Base-by-base conservation (phyloP, 179 eudicot species). In the Amaranthus tricolor region DNA sequence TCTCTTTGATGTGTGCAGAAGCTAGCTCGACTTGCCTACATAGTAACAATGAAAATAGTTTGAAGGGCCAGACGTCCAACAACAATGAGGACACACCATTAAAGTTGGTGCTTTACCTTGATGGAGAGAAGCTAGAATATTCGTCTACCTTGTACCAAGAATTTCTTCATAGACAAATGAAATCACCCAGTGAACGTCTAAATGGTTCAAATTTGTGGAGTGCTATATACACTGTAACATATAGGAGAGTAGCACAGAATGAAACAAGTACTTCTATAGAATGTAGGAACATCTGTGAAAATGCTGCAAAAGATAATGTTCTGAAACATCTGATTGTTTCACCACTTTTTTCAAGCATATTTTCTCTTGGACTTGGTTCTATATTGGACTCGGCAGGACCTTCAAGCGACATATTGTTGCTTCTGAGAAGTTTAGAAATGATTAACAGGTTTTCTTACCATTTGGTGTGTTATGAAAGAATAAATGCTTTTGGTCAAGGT, bases 341-440 rank as follows among this genome's bases (percentile, higher is more conserved):
- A 79, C 83, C 93, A 55, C 80, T 81, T 73, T 83, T 79, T 75
- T 74, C 82, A 51, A 78, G 74, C 72, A 77, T 75, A 73, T 73
- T 86, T 79, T 59, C 50, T 74, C 78, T 86, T 48, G 77, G 79
- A 66, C 68, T 85, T 67, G 83, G 76, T 52, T 76, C 88, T 70
- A 84, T 78, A 9, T 61, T 87, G 82, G 88, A 82, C 75, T 84
- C 76, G 64, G 77, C 90, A 49, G 82, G 84, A 79, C 80, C 94
- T 62, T 70, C 84, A 72, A 81, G 80, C 74, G 91, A 95, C 80
- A 70, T 90, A 66, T 82, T 95, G 70, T 70, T 77, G 73, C 85
- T 95, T 48, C 89, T 95, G 69, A 88, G 83, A 78, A 84, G 80
- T 80, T 88, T 95, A 88, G 95, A 90, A 82, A 82, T 82, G 76